Evolutionary conservation across 2,329 filamentous ascomycete species (phyloP).

Genomic region (Didymella arachidicola): DNA sequence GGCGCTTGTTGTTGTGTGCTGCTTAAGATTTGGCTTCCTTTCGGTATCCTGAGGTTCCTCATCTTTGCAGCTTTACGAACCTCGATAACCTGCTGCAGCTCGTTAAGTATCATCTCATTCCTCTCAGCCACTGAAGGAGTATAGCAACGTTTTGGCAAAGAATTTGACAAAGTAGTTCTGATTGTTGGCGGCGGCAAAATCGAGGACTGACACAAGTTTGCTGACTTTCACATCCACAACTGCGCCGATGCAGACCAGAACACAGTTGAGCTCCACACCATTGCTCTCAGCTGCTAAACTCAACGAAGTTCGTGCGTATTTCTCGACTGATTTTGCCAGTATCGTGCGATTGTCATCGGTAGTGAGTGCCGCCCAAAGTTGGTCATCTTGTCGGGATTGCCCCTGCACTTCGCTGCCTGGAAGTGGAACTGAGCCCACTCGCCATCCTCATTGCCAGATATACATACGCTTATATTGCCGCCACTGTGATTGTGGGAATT

Average conservation of each 20-base stretch:
- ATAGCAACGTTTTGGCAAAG: neutral
- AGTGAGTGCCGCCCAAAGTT: neutral
- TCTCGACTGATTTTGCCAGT: neutral
- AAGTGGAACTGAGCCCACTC: neutral
- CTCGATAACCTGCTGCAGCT: neutral
- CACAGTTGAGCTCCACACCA: neutral
- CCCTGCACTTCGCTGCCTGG: neutral
- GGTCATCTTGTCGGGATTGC: neutral
- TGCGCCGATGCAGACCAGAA: neutral
- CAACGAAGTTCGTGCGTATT: neutral
- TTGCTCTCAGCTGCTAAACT: neutral
- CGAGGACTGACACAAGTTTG: neutral
- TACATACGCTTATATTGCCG: neutral
- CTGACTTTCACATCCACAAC: neutral
- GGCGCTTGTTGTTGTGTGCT: neutral
- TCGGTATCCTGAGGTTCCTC: neutral
- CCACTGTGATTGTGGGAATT: neutral
- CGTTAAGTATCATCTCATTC: neutral
- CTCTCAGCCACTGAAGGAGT: neutral
- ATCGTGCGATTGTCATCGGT: neutral
- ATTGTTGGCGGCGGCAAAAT: neutral
- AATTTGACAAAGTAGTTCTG: neutral
- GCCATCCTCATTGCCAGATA: neutral
- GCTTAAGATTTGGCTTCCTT: neutral
- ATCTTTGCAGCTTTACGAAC: neutral